phyloP scores from a whole-genome alignment of 108 stramenopile species.

The Conticribra guillardii region DNA sequence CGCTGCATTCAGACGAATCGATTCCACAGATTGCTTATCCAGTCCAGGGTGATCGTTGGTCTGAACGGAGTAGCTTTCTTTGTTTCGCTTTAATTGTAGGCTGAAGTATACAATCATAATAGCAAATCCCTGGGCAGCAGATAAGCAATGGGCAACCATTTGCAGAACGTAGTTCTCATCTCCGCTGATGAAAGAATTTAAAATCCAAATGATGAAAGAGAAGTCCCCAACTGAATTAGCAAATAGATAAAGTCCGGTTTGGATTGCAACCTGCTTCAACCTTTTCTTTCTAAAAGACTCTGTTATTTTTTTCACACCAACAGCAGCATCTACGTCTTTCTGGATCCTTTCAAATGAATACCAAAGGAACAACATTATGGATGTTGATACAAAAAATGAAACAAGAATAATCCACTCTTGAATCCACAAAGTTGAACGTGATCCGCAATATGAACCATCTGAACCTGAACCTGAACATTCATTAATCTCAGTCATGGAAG shows the following conservation, averaged over 20 bases:
- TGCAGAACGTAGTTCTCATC: not conserved
- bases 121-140: slow-evolving; percentile 7
- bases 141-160: not conserved
- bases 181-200: not conserved
- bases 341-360: slow-evolving; percentile 25
- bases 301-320: slow-evolving; percentile 14
- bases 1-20: slow-evolving; percentile 16
- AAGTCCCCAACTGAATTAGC: slow-evolving; percentile 9
- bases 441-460: too few species aligned
- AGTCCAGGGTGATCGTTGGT: not conserved
- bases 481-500: too few species aligned
- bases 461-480: too few species aligned
- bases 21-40: slow-evolving; percentile 6
- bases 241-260: slow-evolving; percentile 11
- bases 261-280: slow-evolving; percentile 14
- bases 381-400: not conserved
- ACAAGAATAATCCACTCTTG: not conserved
- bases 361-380: slow-evolving; percentile 4
- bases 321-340: slow-evolving; percentile 12
- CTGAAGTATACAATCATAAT: slow-evolving; percentile 10
- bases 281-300: slow-evolving; percentile 13
- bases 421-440: too few species aligned
- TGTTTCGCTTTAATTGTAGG: not conserved
- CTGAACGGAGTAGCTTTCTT: not conserved
- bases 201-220: not conserved